phyloP scores from a whole-genome alignment of 371 early-diverging fungal species.

The Lichtheimia ornata region DNA sequence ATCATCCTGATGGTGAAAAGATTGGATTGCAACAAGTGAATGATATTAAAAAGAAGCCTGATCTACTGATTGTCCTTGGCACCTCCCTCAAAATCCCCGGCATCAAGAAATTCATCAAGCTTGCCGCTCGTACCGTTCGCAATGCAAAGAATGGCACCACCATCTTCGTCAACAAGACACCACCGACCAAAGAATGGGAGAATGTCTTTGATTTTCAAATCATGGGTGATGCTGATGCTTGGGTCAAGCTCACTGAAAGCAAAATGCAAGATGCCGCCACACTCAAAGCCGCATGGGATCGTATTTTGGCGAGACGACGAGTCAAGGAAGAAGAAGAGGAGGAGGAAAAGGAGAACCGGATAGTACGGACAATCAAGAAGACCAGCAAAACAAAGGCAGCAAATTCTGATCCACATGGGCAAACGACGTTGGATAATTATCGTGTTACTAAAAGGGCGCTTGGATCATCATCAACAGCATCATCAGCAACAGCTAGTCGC shows the following conservation, averaged over 20 bases:
- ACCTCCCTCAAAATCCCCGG: conserved; percentile 97
- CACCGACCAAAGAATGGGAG: conserved; percentile 79
- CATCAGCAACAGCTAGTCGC: no score
- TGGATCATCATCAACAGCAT: neutral
- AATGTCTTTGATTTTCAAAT: conserved; percentile 88
- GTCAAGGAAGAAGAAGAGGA: conserved; percentile 29
- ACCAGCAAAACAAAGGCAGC: no score
- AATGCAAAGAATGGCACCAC: conserved; percentile 49
- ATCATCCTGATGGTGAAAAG: conserved; percentile 85
- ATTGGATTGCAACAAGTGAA: conserved; percentile 72
- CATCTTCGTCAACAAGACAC: conserved; percentile 66
- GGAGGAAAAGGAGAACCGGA: conserved; percentile 25
- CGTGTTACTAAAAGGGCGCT: conserved; percentile 10
- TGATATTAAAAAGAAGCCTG: conserved; percentile 78
- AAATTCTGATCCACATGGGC: conserved; percentile 1
- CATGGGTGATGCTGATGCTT: conserved; percentile 77
- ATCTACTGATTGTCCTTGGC: conserved; percentile 96
- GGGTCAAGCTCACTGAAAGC: conserved; percentile 38
- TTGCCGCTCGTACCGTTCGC: conserved; percentile 76
- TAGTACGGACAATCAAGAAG: conserved; percentile 11
- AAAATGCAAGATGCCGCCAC: conserved; percentile 10
- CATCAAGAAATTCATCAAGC: conserved; percentile 86
- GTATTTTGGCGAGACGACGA: conserved; percentile 34
- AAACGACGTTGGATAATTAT: conserved; percentile 13
- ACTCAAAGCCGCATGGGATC: conserved; percentile 14